Evolutionary conservation across 148 eudicot genomes (phyloP).

Genomic region (Dianthus caryophyllus): DNA sequence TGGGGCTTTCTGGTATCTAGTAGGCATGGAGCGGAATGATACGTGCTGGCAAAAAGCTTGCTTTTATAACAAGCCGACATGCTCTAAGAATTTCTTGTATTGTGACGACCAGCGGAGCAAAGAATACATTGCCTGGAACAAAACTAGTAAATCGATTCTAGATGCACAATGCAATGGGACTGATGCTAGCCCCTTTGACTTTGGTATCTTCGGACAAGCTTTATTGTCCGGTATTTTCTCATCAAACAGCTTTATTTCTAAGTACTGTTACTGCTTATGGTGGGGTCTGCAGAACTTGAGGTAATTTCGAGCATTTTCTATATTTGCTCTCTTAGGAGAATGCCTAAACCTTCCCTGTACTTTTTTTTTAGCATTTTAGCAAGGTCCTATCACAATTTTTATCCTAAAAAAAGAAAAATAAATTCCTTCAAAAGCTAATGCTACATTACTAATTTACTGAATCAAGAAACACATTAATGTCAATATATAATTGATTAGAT

Average conservation of each 20-base stretch:
- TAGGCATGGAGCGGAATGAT: slow-evolving; percentile 66
- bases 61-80: slow-evolving; percentile 11
- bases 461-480: background rate
- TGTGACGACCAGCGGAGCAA: slow-evolving; percentile 51
- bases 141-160: slow-evolving; percentile 34
- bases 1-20: slow-evolving; percentile 82
- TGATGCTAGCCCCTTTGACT: slow-evolving; percentile 56
- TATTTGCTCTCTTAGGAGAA: no score
- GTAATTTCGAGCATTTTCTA: slow-evolving; percentile 25
- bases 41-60: slow-evolving; percentile 80
- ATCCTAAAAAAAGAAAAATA: no score
- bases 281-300: slow-evolving; percentile 94
- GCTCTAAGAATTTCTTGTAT: slow-evolving; percentile 50
- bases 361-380: no score
- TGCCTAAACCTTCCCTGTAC: no score
- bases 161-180: slow-evolving; percentile 32
- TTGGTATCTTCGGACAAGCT: slow-evolving; percentile 80
- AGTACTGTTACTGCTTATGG: slow-evolving; percentile 87
- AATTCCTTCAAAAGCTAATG: background rate
- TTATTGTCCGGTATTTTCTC: slow-evolving; percentile 61
- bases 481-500: background rate
- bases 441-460: slow-evolving; percentile 1
- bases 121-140: slow-evolving; percentile 43
- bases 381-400: no score
- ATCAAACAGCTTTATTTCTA: slow-evolving; percentile 51